phyloP scores from a whole-genome alignment of 805 yeast species.

The Candida sonorensis region DNA sequence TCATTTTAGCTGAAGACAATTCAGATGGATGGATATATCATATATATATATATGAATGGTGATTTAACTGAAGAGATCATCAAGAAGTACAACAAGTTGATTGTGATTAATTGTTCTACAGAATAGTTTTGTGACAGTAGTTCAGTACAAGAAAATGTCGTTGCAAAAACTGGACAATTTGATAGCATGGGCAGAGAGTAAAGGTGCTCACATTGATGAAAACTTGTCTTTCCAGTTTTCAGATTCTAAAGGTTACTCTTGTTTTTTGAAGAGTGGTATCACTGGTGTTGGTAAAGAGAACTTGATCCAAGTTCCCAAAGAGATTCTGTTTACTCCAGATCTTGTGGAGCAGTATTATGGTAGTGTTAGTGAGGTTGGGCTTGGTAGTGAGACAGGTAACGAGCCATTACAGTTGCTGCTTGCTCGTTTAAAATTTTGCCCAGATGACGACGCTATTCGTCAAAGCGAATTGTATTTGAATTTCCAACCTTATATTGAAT shows the following conservation, averaged over 20 bases:
- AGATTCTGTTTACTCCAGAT: constrained; percentile 30
- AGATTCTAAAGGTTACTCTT: constrained; percentile 28
- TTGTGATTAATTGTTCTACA: no score
- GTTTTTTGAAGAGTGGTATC: constrained; percentile 17
- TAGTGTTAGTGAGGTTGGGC: no score
- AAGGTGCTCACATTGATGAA: constrained; percentile 32
- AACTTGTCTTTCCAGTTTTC: constrained; percentile 27
- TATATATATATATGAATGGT: no score
- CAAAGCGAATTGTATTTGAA: no score
- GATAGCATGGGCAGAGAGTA: constrained; percentile 28
- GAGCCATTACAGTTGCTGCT: constrained; percentile 32
- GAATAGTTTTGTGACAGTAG: no score
- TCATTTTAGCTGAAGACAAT: no score
- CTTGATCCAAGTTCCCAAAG: constrained; percentile 32
- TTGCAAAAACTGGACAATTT: not conserved
- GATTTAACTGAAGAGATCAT: no score
- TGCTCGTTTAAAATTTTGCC: constrained; percentile 35
- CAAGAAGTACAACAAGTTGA: no score
- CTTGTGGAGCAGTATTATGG: constrained; percentile 28
- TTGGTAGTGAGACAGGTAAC: constrained; percentile 17
- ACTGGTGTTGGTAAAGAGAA: constrained; percentile 3
- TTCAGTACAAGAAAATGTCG: not conserved
- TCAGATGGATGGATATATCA: no score
- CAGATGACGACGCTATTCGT: no score
- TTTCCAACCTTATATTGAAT: constrained; percentile 38